Evolutionary conservation across 306 rosid species (phyloP), one percentile per base, ranked within the genome.

Genomic region (Lathyrus aphaca): DNA sequence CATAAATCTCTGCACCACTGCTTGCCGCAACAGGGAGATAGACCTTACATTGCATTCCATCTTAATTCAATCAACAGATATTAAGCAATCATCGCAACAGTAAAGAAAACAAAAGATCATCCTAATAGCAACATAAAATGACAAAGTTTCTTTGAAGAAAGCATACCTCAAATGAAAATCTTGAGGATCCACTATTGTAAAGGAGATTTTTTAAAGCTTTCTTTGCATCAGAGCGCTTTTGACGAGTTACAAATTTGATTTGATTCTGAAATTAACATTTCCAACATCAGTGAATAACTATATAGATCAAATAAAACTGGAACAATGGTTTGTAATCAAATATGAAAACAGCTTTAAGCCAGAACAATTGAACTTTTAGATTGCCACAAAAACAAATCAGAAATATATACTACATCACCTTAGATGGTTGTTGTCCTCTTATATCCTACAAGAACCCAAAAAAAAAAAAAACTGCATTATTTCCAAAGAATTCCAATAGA

Each of bases 211-310:
- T 88, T 50, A 90, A 75, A 43, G 96, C 97, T 86, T 86, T 94
- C 85, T 90, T 90, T 65, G 96, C 68, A 77, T 94, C 97, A 60
- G 91, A 86, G 64, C 91, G 97, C 84, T 81, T 94, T 74, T 94
- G 85, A 74, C 86, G 96, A 49, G 80, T 80, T 65, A 82, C 81
- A 64, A 53, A 84, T 73, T 88, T 84, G 73, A 94, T 44, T 4
- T 85, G 77, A 73, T 61, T 87, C 97, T 90, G 91, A 77, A 76
- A 43, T 72, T 15, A 63, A 81, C 30, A 72, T 66, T 73, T 76
- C 40, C 50, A 76, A 29, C 29, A 78, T 82, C 35, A 81, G 64
- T 67, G 19, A 63, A 37, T 51, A 73, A 61, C 66, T 21, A 35
- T 21, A 50, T 21, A 29, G 19, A 69, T 27, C 62, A 79, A 64